Conservation (phyloP, 768 basidiomycete genomes). For the Hortiboletus flavorubellus region DNA sequence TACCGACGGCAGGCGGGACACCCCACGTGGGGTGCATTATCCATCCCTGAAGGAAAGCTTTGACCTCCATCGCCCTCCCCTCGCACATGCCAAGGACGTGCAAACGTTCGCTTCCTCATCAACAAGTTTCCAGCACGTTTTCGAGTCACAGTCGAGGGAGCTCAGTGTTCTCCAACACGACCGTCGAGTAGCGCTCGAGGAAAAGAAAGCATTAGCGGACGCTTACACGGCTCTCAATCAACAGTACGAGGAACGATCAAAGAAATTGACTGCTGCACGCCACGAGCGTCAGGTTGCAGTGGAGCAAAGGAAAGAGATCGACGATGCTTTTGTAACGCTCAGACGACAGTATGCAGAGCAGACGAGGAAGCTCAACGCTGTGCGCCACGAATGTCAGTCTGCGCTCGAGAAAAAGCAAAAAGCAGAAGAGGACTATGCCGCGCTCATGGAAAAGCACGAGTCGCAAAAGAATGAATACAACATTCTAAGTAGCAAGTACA, state of each 20-base stretch:
- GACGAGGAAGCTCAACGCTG: constrained; percentile 3
- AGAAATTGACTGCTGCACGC: neutral
- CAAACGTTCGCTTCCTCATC: neutral
- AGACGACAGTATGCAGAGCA: constrained; percentile 14
- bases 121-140: neutral
- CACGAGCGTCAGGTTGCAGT: constrained; percentile 4
- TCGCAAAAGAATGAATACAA: constrained; percentile 14
- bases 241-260: constrained; percentile 7
- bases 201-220: constrained; percentile 4
- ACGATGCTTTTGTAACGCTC: constrained; percentile 17
- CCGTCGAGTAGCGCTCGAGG: neutral
- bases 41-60: too few species aligned
- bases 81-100: neutral
- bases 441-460: constrained; percentile 11
- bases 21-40: too few species aligned
- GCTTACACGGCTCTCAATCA: neutral
- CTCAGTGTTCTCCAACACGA: constrained; percentile 4
- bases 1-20: neutral
- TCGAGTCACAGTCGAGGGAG: constrained; percentile 7
- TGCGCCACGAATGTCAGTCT: constrained; percentile 1
- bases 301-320: constrained; percentile 3
- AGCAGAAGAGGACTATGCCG: neutral
- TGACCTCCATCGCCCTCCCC: neutral
- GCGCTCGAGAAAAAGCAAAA: constrained; percentile 4
- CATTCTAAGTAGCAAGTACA: constrained; percentile 3